Conservation (phyloP, 371 early-diverging fungal species). For the Saksenaea vasiformis region DNA sequence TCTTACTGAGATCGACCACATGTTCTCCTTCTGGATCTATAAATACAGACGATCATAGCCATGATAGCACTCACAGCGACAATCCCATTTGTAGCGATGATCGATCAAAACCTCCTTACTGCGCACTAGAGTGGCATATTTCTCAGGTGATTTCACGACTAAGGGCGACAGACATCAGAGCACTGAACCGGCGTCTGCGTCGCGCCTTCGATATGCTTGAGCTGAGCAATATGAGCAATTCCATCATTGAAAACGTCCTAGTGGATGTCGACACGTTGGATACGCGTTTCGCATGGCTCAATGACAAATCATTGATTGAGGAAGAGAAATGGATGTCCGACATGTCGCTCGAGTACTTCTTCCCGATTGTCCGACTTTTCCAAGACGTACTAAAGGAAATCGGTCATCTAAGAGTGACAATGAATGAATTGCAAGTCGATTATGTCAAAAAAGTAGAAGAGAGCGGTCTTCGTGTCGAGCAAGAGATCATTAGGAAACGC, state of each 20-base stretch:
- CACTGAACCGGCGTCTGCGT: constrained; percentile 58
- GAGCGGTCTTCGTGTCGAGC: constrained; percentile 49
- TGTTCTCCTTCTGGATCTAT: constrained; percentile 17
- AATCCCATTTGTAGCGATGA: constrained; percentile 1
- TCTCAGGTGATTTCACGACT: constrained; percentile 43
- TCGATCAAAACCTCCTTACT: constrained; percentile 11
- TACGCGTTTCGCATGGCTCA: constrained; percentile 56
- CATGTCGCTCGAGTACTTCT: constrained; percentile 47
- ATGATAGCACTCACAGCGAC: neutral
- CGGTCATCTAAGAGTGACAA: constrained; percentile 59
- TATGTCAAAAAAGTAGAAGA: constrained; percentile 70
- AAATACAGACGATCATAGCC: constrained; percentile 5
- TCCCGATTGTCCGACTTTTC: constrained; percentile 56
- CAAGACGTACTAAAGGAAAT: constrained; percentile 69
- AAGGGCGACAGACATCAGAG: constrained; percentile 58
- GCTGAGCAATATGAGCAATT: constrained; percentile 72
- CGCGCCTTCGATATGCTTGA: constrained; percentile 74
- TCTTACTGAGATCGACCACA: neutral
- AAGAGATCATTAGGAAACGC: constrained; percentile 46
- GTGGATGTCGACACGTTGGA: constrained; percentile 59
- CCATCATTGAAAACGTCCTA: constrained; percentile 69
- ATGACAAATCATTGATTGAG: constrained; percentile 18
- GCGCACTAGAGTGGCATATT: constrained; percentile 19
- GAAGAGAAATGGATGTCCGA: constrained; percentile 25
- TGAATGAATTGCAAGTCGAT: constrained; percentile 72